A percentile compares a stretch with the other conserved stretches of the same genome.
These are phyloP conservation scores for Colletotrichum orbiculare DNA, from an alignment of 2,329 filamentous ascomycete genomes.

Conservation along the genomic window DNA sequence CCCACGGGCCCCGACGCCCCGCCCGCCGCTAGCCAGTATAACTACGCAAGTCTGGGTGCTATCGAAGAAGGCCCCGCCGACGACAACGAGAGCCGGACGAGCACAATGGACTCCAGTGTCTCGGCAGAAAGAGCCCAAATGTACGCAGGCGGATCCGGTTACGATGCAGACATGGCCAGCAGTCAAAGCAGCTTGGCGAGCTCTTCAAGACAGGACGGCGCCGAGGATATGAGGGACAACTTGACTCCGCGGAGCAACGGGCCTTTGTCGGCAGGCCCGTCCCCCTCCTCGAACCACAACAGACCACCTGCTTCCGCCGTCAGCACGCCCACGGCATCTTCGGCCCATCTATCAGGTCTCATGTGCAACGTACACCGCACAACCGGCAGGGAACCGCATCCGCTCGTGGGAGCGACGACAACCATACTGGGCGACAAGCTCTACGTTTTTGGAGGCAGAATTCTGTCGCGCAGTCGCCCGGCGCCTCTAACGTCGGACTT, in stretches of 20 bases:
- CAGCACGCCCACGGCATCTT: slow-evolving; percentile 60
- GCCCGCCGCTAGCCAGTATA: slow-evolving; percentile 46
- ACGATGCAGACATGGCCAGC: slow-evolving; percentile 51
- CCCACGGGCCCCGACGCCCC: slow-evolving; percentile 41
- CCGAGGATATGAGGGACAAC: slow-evolving; percentile 58
- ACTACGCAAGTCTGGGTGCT: slow-evolving; percentile 43
- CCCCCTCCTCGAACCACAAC: slow-evolving; percentile 60
- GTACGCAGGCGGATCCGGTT: slow-evolving; percentile 49
- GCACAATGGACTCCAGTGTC: slow-evolving; percentile 60
- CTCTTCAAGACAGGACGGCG: slow-evolving; percentile 51
- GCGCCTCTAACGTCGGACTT: slow-evolving; percentile 86
- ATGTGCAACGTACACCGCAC: slow-evolving; percentile 84
- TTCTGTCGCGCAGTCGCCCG: slow-evolving; percentile 85
- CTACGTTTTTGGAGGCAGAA: slow-evolving; percentile 93
- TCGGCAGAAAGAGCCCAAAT: slow-evolving; percentile 49
- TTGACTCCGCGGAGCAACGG: slow-evolving; percentile 64
- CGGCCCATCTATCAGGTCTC: slow-evolving; percentile 71
- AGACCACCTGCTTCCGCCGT: slow-evolving; percentile 49
- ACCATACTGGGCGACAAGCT: slow-evolving; percentile 95
- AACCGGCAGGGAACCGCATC: slow-evolving; percentile 89
- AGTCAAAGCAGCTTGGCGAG: slow-evolving; percentile 38
- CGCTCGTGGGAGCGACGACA: slow-evolving; percentile 93
- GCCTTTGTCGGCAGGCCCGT: slow-evolving; percentile 66
- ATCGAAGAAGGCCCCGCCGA: slow-evolving; percentile 45
- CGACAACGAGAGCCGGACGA: slow-evolving; percentile 55